A percentile compares a stretch with the other conserved stretches of the same genome.
phyloP scores from a whole-genome alignment of 2,329 filamentous ascomycete species.

The Gliomastix tumulicola region DNA sequence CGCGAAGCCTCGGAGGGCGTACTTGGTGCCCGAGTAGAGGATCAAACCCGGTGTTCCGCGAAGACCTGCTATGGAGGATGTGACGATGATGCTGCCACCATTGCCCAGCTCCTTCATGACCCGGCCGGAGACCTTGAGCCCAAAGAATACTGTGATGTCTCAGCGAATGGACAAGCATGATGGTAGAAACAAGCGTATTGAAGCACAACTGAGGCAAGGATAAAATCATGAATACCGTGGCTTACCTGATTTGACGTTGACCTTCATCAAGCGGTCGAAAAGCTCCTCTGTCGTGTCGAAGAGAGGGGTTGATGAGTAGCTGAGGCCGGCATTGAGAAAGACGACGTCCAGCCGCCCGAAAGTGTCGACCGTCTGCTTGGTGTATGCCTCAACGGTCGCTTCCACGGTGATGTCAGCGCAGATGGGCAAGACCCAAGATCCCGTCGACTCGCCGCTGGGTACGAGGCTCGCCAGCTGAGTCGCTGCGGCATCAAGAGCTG shows the following conservation, averaged over 20 bases:
- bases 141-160: no score
- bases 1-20: conserved; percentile 3
- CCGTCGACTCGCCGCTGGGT: neutral
- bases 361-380: neutral
- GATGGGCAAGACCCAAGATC: neutral
- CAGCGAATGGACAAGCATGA: no score
- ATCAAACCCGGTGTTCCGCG: neutral
- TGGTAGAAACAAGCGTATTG: no score
- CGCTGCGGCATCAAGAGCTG: neutral
- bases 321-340: neutral
- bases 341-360: neutral
- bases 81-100: neutral
- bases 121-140: neutral
- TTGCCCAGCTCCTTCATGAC: neutral
- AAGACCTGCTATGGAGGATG: neutral
- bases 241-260: neutral
- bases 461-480: neutral
- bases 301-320: neutral
- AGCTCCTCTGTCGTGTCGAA: neutral
- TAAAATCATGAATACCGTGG: no score
- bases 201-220: no score
- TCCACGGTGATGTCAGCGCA: neutral
- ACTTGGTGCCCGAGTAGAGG: conserved; percentile 2
- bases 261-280: neutral
- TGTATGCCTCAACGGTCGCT: neutral